Conservation (phyloP, 2,329 filamentous ascomycete species). For the Fusarium abutilonis region DNA sequence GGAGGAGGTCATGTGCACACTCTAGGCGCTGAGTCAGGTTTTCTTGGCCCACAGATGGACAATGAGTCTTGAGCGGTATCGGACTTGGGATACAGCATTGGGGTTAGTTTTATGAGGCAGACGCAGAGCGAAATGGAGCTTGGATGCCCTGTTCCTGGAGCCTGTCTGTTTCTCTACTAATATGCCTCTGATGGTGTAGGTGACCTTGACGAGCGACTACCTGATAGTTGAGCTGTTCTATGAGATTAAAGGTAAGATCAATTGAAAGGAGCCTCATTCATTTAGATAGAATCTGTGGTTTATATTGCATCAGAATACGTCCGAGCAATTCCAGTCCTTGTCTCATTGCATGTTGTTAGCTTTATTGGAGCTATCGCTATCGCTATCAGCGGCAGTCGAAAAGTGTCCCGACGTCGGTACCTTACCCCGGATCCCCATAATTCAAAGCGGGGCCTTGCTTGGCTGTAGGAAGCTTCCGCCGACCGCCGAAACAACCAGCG, state of each 20-base stretch:
- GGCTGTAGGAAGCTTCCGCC: constrained; percentile 2
- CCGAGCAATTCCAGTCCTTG: background rate
- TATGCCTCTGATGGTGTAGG: background rate
- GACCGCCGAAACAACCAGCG: constrained; percentile 13
- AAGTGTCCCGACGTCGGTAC: constrained; percentile 12
- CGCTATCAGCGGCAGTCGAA: constrained; percentile 7
- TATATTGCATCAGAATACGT: too few relatives aligned
- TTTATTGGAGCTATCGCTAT: background rate
- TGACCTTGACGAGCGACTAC: background rate
- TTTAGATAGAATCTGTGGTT: too few relatives aligned
- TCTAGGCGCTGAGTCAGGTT: constrained; percentile 22
- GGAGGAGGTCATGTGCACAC: constrained; percentile 18
- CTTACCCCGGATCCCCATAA: constrained; percentile 39
- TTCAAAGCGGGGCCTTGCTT: constrained; percentile 14
- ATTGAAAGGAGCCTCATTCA: too few relatives aligned
- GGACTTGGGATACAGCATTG: constrained; percentile 9
- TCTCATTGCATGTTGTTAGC: background rate
- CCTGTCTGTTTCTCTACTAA: background rate
- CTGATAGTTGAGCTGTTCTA: background rate
- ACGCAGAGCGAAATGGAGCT: background rate
- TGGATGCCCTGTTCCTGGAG: background rate
- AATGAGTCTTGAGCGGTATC: constrained; percentile 26
- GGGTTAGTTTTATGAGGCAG: background rate
- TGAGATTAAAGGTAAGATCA: too few relatives aligned
- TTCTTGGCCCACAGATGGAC: constrained; percentile 4